These are phyloP conservation scores for Lichtheimia ramosa DNA, from an alignment of 371 early-diverging fungal genomes.

Conservation along the genomic window DNA sequence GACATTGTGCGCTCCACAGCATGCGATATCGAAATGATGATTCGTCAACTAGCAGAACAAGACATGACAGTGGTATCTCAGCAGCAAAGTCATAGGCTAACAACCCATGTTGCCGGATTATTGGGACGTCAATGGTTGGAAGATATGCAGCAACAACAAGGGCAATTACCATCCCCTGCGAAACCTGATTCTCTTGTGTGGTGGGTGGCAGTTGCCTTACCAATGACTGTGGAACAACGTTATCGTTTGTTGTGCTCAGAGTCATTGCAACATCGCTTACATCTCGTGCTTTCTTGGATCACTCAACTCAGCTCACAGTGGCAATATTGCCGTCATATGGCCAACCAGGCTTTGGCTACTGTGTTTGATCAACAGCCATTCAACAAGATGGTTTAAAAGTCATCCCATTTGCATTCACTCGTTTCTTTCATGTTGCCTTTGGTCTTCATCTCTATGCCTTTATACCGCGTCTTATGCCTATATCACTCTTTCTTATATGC, in stretches of 20 bases:
- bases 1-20: no score
- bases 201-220: conserved; percentile 59
- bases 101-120: conserved; percentile 23
- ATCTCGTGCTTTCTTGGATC: conserved; percentile 49
- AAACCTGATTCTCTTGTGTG: conserved; percentile 52
- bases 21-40: no score
- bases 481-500: no score
- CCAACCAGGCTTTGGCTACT: neutral
- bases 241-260: conserved; percentile 37
- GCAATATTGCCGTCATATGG: conserved; percentile 10
- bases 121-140: conserved; percentile 31
- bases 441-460: no score
- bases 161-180: conserved; percentile 25
- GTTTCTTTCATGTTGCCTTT: no score
- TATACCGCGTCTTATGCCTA: no score
- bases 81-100: neutral
- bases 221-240: conserved; percentile 47
- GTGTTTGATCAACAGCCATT: neutral
- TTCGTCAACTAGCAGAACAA: no score
- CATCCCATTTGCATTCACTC: no score
- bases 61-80: no score
- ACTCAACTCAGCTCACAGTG: conserved; percentile 35
- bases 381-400: no score
- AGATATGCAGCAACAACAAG: conserved; percentile 25
- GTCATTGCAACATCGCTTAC: conserved; percentile 41